These are phyloP conservation scores for Hymenotorrendiella dingleyae DNA, from an alignment of 2,329 filamentous ascomycete species.

Conservation along the genomic window DNA sequence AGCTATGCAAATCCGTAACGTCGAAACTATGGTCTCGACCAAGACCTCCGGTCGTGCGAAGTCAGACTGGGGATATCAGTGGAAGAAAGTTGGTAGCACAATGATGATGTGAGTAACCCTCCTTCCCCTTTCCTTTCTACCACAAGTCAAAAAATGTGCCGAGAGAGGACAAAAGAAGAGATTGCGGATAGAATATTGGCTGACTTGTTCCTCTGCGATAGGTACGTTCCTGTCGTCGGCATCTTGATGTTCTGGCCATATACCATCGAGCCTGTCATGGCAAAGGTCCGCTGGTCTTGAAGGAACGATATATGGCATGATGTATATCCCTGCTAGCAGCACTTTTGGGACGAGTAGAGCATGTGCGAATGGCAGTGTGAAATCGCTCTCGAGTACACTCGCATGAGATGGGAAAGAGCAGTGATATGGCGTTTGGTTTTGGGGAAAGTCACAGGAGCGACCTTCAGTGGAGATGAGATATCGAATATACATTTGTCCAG, in stretches of 20 bases:
- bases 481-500: no score
- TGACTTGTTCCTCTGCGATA: conserved; percentile 2
- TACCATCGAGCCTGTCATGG: conserved; percentile 16
- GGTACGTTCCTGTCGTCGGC: conserved; percentile 18
- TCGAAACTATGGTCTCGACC: conserved; percentile 5
- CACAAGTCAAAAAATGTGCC: neutral
- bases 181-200: neutral
- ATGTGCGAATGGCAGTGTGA: no score
- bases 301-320: no score
- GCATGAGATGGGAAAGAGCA: no score
- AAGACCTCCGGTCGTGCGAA: conserved; percentile 2
- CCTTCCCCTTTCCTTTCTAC: no score
- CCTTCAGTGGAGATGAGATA: no score
- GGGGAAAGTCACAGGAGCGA: no score
- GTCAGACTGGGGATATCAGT: conserved; percentile 17
- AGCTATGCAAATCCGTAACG: neutral
- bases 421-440: no score
- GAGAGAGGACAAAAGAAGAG: neutral
- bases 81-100: conserved; percentile 16
- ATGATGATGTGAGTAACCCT: conserved; percentile 20
- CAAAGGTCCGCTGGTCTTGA: conserved; percentile 6
- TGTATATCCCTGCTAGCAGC: no score
- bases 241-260: conserved; percentile 22
- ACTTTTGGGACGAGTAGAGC: no score
- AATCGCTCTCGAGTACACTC: no score